These are phyloP conservation scores for Alternaria triticina DNA, from an alignment of 2,329 filamentous ascomycete genomes.

Conservation along the genomic window DNA sequence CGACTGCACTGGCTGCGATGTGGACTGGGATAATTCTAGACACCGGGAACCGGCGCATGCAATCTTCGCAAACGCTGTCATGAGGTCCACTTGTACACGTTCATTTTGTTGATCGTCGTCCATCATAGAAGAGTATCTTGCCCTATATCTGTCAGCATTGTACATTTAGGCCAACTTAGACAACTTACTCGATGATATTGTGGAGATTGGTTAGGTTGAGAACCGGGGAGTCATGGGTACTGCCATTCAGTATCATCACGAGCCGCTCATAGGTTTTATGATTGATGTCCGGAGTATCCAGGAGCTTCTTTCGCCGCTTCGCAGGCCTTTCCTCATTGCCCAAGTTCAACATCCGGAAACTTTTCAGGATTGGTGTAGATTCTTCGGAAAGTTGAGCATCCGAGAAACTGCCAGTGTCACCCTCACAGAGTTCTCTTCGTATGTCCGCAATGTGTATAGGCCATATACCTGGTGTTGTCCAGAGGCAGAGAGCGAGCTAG, in stretches of 20 bases:
- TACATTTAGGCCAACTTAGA: too few species aligned
- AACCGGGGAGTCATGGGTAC: conserved; percentile 27
- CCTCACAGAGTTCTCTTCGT: conserved; percentile 29
- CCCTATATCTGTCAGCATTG: conserved; percentile 26
- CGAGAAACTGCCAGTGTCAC: conserved; percentile 26
- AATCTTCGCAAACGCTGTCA: conserved; percentile 38
- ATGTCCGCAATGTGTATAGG: conserved; percentile 28
- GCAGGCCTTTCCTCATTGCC: conserved; percentile 30
- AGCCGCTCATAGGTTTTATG: conserved; percentile 27
- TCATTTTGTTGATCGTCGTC: conserved; percentile 24
- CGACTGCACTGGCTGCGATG: conserved; percentile 16
- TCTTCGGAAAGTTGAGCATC: conserved; percentile 31
- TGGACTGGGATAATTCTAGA: conserved; percentile 11
- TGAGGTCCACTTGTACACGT: conserved; percentile 27
- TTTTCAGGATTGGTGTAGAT: conserved; percentile 16
- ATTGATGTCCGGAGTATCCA: conserved; percentile 17
- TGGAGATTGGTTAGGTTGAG: conserved; percentile 30
- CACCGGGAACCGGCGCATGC: conserved; percentile 43
- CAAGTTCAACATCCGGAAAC: conserved; percentile 25
- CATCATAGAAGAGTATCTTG: conserved; percentile 27
- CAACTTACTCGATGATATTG: conserved; percentile 35
- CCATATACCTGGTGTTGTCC: conserved; percentile 38
- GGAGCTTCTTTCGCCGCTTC: conserved; percentile 37
- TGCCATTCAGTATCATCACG: conserved; percentile 30
- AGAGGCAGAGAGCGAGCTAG: conserved; percentile 44